These are phyloP conservation scores for Podospora sp. DNA, from an alignment of 495 filamentous ascomycete species.

Conservation along the genomic window DNA sequence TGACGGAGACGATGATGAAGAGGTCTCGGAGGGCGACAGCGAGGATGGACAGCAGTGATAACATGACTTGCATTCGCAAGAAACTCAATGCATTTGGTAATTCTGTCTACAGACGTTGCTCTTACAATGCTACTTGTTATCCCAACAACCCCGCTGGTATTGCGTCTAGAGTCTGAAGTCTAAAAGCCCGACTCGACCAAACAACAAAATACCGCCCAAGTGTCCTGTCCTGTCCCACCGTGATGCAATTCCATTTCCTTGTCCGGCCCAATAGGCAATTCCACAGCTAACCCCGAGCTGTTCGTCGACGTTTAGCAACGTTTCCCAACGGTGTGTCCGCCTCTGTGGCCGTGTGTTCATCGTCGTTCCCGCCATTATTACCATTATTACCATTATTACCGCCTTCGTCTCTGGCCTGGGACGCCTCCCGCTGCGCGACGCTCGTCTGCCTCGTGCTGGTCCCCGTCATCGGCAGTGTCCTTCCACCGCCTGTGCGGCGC, in stretches of 20 bases:
- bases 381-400: constrained; percentile 12
- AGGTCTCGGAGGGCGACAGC: constrained; percentile 11
- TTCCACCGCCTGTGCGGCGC: constrained; percentile 21
- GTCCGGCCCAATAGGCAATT: not conserved
- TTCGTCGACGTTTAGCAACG: constrained; percentile 19
- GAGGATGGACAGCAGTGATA: not conserved
- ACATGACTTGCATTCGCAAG: not conserved
- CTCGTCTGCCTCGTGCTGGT: constrained; percentile 37
- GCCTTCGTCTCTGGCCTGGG: constrained; percentile 8
- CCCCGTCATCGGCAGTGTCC: constrained; percentile 23
- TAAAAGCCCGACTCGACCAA: not conserved
- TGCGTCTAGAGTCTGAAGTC: not conserved
- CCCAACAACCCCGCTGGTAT: not conserved
- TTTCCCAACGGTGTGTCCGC: constrained; percentile 11
- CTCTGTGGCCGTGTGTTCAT: constrained; percentile 16
- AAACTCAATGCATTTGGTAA: not conserved
- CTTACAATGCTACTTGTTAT: not conserved
- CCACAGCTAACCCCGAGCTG: constrained; percentile 16
- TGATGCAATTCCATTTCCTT: not conserved
- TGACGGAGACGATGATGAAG: constrained; percentile 20
- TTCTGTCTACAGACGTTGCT: not conserved
- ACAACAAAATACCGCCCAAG: not conserved
- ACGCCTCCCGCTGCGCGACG: constrained; percentile 22
- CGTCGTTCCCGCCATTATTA: constrained; percentile 11
- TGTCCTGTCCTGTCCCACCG: not conserved